These are phyloP conservation scores for Xanthoconium separans DNA, from an alignment of 1,284 basidiomycete species.

Conservation along the genomic window DNA sequence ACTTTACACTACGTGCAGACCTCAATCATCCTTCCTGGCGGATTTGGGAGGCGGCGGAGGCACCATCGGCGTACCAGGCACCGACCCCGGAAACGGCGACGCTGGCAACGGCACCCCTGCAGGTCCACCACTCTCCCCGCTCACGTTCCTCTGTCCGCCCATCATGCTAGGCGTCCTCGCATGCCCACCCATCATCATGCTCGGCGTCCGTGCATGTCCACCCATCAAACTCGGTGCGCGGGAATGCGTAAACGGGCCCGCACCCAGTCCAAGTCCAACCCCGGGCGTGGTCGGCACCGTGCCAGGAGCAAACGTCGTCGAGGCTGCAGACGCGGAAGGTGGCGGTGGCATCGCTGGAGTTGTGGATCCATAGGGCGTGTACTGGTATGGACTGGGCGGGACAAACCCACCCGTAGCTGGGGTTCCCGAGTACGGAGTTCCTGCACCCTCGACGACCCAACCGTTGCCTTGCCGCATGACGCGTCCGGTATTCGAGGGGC, in stretches of 20 bases:
- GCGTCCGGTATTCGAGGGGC: constrained; percentile 16
- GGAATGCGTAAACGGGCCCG: constrained; percentile 28
- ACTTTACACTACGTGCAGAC: constrained; percentile 1
- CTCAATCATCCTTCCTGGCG: constrained; percentile 46
- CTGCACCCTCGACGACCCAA: constrained; percentile 43
- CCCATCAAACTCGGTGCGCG: constrained; percentile 5
- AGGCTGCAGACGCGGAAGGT: background rate
- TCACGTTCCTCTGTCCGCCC: constrained; percentile 13
- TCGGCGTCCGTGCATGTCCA: constrained; percentile 6
- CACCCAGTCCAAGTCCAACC: constrained; percentile 36
- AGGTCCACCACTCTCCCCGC: constrained; percentile 15
- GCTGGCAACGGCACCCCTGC: constrained; percentile 14
- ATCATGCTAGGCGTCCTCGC: constrained; percentile 7
- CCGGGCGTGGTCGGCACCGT: constrained; percentile 33
- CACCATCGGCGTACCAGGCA: constrained; percentile 16
- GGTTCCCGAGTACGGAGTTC: constrained; percentile 28
- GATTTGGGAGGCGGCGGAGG: constrained; percentile 25
- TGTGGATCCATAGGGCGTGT: constrained; percentile 32
- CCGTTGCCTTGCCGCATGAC: constrained; percentile 41
- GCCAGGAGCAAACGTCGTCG: constrained; percentile 7
- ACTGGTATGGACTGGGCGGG: constrained; percentile 32
- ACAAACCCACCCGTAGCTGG: constrained; percentile 36
- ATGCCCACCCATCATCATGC: constrained; percentile 10
- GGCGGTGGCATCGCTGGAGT: constrained; percentile 7
- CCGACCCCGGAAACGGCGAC: constrained; percentile 23